Evolutionary conservation across 2,329 filamentous ascomycete genomes (phyloP).

Genomic region (Trichoderma afroharzianum): DNA sequence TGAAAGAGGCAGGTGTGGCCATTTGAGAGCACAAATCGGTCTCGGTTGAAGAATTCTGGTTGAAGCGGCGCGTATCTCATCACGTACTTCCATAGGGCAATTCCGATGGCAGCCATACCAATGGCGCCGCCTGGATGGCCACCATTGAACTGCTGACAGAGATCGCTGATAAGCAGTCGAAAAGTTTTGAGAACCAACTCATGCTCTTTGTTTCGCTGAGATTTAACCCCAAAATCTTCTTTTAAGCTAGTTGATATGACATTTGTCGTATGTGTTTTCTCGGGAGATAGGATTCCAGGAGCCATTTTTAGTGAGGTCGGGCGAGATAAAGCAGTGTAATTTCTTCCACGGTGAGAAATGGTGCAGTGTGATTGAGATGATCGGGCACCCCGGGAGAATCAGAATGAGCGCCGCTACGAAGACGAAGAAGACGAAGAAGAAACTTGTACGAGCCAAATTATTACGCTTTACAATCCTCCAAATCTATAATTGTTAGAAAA

Average conservation of each 20-base stretch:
- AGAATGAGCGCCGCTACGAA: neutral
- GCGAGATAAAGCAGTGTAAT: neutral
- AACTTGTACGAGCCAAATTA: neutral
- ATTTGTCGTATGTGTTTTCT: neutral
- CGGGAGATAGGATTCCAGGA: neutral
- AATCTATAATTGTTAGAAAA: neutral
- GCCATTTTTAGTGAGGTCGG: neutral
- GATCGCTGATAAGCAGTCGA: constrained; percentile 4
- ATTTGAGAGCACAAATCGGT: constrained; percentile 61
- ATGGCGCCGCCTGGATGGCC: constrained; percentile 43
- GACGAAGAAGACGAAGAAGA: no score
- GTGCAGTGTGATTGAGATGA: no score
- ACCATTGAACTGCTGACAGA: constrained; percentile 23
- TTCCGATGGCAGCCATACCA: constrained; percentile 59
- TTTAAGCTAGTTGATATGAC: neutral
- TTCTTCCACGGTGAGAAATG: neutral
- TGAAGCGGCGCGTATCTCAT: constrained; percentile 58
- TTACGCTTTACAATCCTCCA: neutral
- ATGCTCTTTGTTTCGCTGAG: neutral
- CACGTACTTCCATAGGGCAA: constrained; percentile 57
- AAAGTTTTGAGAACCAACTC: neutral
- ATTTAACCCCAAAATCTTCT: neutral
- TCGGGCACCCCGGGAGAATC: neutral
- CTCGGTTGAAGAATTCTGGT: constrained; percentile 56
- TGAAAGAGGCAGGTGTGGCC: constrained; percentile 55